A percentile compares a stretch with the other conserved stretches of the same genome.
These are phyloP conservation scores for Diaporthe ampelina DNA, from an alignment of 2,329 filamentous ascomycete genomes.

Conservation along the genomic window DNA sequence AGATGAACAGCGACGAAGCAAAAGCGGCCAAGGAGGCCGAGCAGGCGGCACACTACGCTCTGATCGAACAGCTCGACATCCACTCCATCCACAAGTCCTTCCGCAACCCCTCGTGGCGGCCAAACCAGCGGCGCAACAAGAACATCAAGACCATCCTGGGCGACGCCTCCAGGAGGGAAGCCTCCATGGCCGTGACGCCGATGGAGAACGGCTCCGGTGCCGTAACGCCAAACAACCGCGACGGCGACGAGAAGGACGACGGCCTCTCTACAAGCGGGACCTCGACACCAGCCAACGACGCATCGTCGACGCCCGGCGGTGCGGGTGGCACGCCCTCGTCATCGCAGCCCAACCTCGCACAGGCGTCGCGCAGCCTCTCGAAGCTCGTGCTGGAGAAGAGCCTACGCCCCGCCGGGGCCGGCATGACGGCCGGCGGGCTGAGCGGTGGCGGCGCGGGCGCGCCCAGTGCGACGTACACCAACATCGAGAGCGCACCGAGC, in stretches of 20 bases:
- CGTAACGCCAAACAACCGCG: slow-evolving; percentile 72
- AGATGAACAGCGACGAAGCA: slow-evolving; percentile 34
- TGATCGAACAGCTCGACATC: slow-evolving; percentile 94
- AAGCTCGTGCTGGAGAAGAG: slow-evolving; percentile 92
- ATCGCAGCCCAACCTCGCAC: slow-evolving; percentile 80
- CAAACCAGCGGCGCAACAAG: slow-evolving; percentile 96
- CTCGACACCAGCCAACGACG: slow-evolving; percentile 64
- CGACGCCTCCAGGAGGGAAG: slow-evolving; percentile 89
- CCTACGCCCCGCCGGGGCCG: slow-evolving; percentile 59
- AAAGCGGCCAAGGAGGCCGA: slow-evolving; percentile 67
- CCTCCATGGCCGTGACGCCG: slow-evolving; percentile 83
- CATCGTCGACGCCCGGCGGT: slow-evolving; percentile 43
- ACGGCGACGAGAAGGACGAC: slow-evolving; percentile 56
- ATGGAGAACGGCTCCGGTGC: slow-evolving; percentile 83
- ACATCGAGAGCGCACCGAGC: slow-evolving; percentile 91
- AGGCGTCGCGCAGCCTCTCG: slow-evolving; percentile 87
- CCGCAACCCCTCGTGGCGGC: slow-evolving; percentile 91
- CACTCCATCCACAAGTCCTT: slow-evolving; percentile 89
- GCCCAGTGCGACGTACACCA: slow-evolving; percentile 89
- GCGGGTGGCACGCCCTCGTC: slow-evolving; percentile 54
- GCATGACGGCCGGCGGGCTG: slow-evolving; percentile 48
- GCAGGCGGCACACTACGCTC: slow-evolving; percentile 84
- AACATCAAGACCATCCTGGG: slow-evolving; percentile 97
- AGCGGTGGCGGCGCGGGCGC: slow-evolving; percentile 61
- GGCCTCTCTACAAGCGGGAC: slow-evolving; percentile 70